phyloP scores from a whole-genome alignment of 129 eudicot genomes.

The Daucus carota region DH1_v3.0 NC_030385.2:29473001-29473500 shows the following conservation, averaged over 20 bases:
- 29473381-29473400: neutral
- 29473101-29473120: neutral
- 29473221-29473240: neutral
- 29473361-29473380: neutral
- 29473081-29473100: neutral
- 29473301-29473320: too few relatives aligned
- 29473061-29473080: neutral
- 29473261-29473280: neutral
- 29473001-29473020: neutral
- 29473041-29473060: neutral
- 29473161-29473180: neutral
- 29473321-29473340: neutral
- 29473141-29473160: neutral
- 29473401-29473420: neutral
- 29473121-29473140: neutral
- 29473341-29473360: neutral
- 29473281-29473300: neutral
- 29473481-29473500: neutral
- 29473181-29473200: neutral
- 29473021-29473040: neutral
- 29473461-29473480: neutral
- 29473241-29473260: neutral
- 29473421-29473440: neutral
- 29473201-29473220: neutral
- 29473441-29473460: neutral